Base-by-base conservation (phyloP, 176 grass and related monocot genomes). In the Triticum turgidum region DNA sequence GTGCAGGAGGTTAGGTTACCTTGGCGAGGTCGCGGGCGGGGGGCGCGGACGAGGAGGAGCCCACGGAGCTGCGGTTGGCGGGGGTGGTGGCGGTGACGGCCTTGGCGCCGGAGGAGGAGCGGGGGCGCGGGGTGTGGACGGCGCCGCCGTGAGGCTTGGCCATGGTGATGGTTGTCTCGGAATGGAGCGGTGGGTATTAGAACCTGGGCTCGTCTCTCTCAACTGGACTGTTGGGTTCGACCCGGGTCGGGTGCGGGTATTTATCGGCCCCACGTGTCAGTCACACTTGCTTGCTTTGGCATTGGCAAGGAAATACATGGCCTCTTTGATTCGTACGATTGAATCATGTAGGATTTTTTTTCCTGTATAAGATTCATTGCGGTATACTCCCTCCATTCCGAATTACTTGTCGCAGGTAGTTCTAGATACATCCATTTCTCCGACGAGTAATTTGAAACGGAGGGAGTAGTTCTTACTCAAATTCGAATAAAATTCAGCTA, bases 91-190 rank as follows among this genome's bases (percentile, higher is more conserved):
- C 24, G 83, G 24, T 11, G 70, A 11, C 69, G 70, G 42, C 84
- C 84, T 74, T 90, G 89, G 42, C 32, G 76, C 6, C 56, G 61
- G 73, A 38, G 21, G 65, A 83, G 66, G 76, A 79, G 76, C 54
- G 25, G 9, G 73, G 15, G 45, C 73, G 45, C 85, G 69, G 59
- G 56, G 21, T 6, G 7, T 0, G 21, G 78, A 20, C 5, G 65
- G 73, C 3, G 56, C 41, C 84, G 30, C 54, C 25, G 33, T 74
- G 78, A 29, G 58, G 56, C 76, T 87, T 83, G 11, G 80, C 80
- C 88, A 90, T 90, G 88, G 18, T 54, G 52, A 21, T 71, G 80
- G 42, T 45, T 25, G 68, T 6, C 22, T 24, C 70, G n/a, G 70
- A 47, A 73, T 27, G 71, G 38, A 14, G 69, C 3, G 51, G 51